Base-by-base conservation (phyloP, 106 monocot genomes). In the Dactylorhiza incarnata region DNA sequence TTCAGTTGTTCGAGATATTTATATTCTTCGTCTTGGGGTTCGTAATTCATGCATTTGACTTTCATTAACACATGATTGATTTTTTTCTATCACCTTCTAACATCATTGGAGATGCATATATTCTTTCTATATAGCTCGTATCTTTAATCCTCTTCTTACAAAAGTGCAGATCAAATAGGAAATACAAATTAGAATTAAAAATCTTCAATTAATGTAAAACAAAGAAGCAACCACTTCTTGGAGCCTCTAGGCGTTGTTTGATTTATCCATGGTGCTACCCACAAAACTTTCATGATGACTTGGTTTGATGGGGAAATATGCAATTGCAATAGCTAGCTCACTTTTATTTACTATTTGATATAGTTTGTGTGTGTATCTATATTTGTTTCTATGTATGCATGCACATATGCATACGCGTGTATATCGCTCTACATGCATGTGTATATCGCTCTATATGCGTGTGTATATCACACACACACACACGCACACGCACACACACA, bases 1-100 rank as follows among this genome's bases (percentile, higher is more conserved):
- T 89, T 76, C 78, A 5, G 92, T 95, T 77, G 79, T 82, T 25
- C 86, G 86, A 66, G 95, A 95, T 84, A 86, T 95, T 56, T 95
- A 95, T 80, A 92, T 95, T 80, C 82, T 95, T 46, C 92, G 95
- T 54, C 86, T 95, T 79, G 95, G 92, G 88, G 95, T 95, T 76
- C 44, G 92, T 89, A 78, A 61, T 81, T 14, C 16, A 2, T 11
- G 29, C 26, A 37, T n/a, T 65, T 29, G 29, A 25, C 26, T 23
- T 66, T 66, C 26, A 29, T 66, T 26, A 29, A 66, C 4, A 37
- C 5, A 66, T 66, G 10, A 66, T 66, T 66, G 22, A 26, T 66
- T 37, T 22, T 66, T 66, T 37, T 25, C 13, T 8, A 26, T 66
- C 74, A 29, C 45, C 14, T 48, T 51, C 67, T 5, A 23, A 26